phyloP scores from a whole-genome alignment of 371 early-diverging fungal species.

The Mortierella sp. region DNA sequence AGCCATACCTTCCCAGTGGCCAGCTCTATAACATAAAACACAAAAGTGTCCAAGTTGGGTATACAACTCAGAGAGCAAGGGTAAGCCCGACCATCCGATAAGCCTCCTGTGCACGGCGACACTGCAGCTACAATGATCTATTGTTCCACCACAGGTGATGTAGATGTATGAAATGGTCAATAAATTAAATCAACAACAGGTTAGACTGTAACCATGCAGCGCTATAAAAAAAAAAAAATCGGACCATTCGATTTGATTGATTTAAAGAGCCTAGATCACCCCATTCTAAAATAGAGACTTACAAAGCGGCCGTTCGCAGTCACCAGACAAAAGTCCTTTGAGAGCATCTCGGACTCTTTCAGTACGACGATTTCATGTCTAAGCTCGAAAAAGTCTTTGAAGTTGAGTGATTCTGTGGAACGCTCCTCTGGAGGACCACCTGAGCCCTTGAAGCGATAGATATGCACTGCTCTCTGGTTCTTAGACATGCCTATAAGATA shows the following conservation, averaged over 20 bases:
- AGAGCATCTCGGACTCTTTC: slow-evolving; percentile 61
- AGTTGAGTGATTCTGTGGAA: slow-evolving; percentile 28
- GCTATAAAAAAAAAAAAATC: no score
- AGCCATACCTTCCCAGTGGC: slow-evolving; percentile 61
- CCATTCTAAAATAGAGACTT: slow-evolving; percentile 15
- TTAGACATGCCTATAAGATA: slow-evolving; percentile 55
- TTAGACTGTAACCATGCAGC: no score
- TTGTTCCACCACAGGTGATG: not conserved
- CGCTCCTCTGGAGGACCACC: slow-evolving; percentile 41
- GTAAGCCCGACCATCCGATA: slow-evolving; percentile 55
- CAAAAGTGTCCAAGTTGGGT: slow-evolving; percentile 62
- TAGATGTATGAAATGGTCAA: no score
- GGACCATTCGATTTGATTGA: not conserved
- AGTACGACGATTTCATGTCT: slow-evolving; percentile 61
- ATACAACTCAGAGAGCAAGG: slow-evolving; percentile 63
- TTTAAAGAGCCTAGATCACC: not conserved
- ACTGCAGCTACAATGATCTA: slow-evolving; percentile 54
- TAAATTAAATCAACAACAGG: not conserved
- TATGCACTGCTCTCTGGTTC: slow-evolving; percentile 42
- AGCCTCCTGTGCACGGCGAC: slow-evolving; percentile 33
- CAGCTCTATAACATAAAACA: slow-evolving; percentile 68
- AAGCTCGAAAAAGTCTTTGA: slow-evolving; percentile 57
- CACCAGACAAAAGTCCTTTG: slow-evolving; percentile 71
- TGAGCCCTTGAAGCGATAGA: slow-evolving; percentile 50
- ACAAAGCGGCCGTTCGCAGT: slow-evolving; percentile 62